These are phyloP conservation scores for Phytophthora sp. DNA, from an alignment of 352 stramenopile genomes.

Conservation along the genomic window DNA sequence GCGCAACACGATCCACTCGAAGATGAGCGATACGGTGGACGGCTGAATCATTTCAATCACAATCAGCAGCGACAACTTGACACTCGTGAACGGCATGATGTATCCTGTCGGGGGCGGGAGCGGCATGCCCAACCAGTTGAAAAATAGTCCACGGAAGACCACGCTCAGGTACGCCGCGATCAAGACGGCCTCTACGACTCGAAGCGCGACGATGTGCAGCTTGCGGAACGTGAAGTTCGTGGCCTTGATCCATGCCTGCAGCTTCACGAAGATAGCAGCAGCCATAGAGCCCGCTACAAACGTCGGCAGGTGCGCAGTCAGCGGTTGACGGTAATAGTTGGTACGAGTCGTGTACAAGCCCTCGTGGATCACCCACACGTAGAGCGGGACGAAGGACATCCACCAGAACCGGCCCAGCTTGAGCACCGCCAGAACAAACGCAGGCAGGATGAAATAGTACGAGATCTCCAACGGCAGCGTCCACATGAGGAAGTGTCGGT, in stretches of 20 bases:
- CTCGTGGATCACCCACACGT: constrained; percentile 5
- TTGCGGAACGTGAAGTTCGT: constrained; percentile 2
- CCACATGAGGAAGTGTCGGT: constrained; percentile 17
- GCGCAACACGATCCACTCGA: constrained; percentile 39
- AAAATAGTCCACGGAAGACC: constrained; percentile 11
- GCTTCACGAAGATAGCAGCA: constrained; percentile 13
- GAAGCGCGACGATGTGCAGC: constrained; percentile 4
- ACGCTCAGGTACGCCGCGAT: constrained; percentile 12
- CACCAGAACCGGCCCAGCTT: constrained; percentile 16
- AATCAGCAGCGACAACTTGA: constrained; percentile 20
- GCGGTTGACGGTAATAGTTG: background rate
- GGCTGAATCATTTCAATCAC: constrained; percentile 36
- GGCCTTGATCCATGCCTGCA: constrained; percentile 8
- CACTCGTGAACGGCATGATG: constrained; percentile 13
- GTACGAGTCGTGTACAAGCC: background rate
- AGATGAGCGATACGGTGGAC: constrained; percentile 19
- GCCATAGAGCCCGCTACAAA: constrained; percentile 10
- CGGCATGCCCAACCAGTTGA: constrained; percentile 7
- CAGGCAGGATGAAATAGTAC: constrained; percentile 16
- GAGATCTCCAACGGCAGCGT: constrained; percentile 14
- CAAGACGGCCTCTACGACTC: constrained; percentile 6
- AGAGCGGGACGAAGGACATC: constrained; percentile 5
- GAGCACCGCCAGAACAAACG: constrained; percentile 5
- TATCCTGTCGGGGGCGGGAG: background rate
- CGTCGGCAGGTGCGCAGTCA: background rate